Evolutionary conservation across 495 filamentous ascomycete species (phyloP).

Genomic region (Aspergillus biplanus): DNA sequence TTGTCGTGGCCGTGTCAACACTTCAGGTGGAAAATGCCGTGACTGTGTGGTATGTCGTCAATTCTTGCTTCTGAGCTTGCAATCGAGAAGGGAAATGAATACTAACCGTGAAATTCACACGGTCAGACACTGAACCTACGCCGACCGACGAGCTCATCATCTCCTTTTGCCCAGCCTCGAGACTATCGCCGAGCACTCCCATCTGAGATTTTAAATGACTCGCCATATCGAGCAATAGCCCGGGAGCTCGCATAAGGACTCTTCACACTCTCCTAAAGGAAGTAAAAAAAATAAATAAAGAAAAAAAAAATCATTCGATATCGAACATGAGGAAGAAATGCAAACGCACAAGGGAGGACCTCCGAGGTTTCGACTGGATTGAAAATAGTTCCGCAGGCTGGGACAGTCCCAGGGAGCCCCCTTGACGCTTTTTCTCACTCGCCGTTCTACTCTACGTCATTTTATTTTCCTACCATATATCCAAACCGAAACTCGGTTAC

Average conservation of each 20-base stretch:
- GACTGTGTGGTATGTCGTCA: slow-evolving; percentile 50
- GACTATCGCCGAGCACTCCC: slow-evolving; percentile 47
- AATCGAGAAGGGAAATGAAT: slow-evolving; percentile 9
- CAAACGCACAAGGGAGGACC: slow-evolving; percentile 4
- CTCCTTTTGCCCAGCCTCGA: slow-evolving; percentile 49
- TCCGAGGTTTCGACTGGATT: slow-evolving; percentile 17
- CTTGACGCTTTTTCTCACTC: slow-evolving; percentile 11
- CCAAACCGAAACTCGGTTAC: slow-evolving; percentile 26
- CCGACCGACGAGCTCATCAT: slow-evolving; percentile 42
- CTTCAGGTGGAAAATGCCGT: slow-evolving; percentile 46
- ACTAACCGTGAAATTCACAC: slow-evolving; percentile 11
- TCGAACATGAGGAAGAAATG: neutral
- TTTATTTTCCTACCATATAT: slow-evolving; percentile 17
- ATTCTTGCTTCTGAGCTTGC: neutral
- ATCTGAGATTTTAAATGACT: slow-evolving; percentile 42
- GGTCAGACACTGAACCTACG: slow-evolving; percentile 46
- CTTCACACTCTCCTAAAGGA: neutral
- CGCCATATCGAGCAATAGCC: slow-evolving; percentile 30
- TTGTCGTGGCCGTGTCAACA: slow-evolving; percentile 53
- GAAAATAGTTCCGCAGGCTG: slow-evolving; percentile 30
- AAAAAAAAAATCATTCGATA: neutral
- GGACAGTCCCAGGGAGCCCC: slow-evolving; percentile 24
- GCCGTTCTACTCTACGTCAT: slow-evolving; percentile 9
- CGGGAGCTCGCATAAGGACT: slow-evolving; percentile 25
- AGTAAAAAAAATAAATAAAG: neutral